Evolutionary conservation across 495 filamentous ascomycete species (phyloP).

Genomic region (Umbilicaria muhlenbergii): DNA sequence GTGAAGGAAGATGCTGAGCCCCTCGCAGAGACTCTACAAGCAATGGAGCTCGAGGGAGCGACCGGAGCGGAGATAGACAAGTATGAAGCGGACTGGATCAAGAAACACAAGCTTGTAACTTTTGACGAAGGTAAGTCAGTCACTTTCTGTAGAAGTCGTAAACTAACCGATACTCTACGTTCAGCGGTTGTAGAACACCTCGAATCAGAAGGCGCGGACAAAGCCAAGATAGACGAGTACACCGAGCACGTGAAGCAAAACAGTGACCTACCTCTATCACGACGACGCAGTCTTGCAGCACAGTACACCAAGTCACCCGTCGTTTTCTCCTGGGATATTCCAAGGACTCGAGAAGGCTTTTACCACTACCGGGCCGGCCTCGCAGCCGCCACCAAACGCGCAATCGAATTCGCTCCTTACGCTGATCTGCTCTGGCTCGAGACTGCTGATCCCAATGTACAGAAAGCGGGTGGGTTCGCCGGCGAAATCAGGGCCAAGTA

Average conservation of each 20-base stretch:
- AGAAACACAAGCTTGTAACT: constrained; percentile 68
- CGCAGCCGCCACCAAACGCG: constrained; percentile 79
- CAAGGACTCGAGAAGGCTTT: constrained; percentile 86
- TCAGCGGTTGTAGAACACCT: constrained; percentile 61
- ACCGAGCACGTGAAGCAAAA: constrained; percentile 37
- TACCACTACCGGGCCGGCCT: constrained; percentile 91
- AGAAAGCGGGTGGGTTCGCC: constrained; percentile 59
- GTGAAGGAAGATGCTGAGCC: constrained; percentile 57
- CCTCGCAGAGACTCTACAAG: constrained; percentile 76
- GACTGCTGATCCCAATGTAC: constrained; percentile 73
- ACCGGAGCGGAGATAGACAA: constrained; percentile 63
- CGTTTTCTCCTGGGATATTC: constrained; percentile 78
- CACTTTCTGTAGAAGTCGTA: background rate
- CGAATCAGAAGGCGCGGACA: constrained; percentile 38
- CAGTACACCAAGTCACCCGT: constrained; percentile 49
- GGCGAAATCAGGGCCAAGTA: constrained; percentile 46
- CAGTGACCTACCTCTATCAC: constrained; percentile 57
- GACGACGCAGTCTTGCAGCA: constrained; percentile 54
- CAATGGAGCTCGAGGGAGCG: constrained; percentile 71
- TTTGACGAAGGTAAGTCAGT: constrained; percentile 61
- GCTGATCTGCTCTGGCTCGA: constrained; percentile 96
- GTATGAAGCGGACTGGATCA: constrained; percentile 82
- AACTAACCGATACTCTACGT: background rate
- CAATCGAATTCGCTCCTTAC: constrained; percentile 77
- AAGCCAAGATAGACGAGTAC: constrained; percentile 52